phyloP scores from a whole-genome alignment of 805 yeast genomes.

The Saturnispora galanensis region DNA sequence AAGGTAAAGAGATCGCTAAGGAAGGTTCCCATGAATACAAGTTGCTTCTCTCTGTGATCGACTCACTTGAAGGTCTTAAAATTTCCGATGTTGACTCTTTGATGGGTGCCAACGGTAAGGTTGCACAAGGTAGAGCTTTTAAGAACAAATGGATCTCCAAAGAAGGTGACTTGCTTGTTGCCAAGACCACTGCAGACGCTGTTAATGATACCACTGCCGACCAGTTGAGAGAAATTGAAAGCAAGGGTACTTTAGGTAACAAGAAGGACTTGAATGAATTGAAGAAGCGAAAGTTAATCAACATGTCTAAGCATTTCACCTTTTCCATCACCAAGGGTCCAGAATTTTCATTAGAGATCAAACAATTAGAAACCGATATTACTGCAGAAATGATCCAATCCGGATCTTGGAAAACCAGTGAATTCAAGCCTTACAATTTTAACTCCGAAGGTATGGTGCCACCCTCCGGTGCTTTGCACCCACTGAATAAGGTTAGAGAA shows the following conservation, averaged over 20 bases:
- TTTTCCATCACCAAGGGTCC: conserved; percentile 71
- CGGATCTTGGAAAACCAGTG: conserved; percentile 72
- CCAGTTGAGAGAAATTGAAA: conserved; percentile 47
- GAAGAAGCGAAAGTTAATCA: conserved; percentile 85
- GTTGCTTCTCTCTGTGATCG: conserved; percentile 62
- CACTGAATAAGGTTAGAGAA: conserved; percentile 91
- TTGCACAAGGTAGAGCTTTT: conserved; percentile 97
- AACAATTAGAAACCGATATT: conserved; percentile 81
- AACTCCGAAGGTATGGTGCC: conserved; percentile 88
- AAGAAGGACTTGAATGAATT: conserved; percentile 66
- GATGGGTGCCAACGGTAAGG: conserved; percentile 74
- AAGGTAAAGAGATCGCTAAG: conserved; percentile 68
- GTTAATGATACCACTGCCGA: conserved; percentile 62
- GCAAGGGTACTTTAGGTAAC: conserved; percentile 47
- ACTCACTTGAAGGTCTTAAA: conserved; percentile 69
- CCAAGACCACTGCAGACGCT: conserved; percentile 39
- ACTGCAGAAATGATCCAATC: conserved; percentile 84
- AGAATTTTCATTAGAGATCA: conserved; percentile 73
- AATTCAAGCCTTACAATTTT: conserved; percentile 94
- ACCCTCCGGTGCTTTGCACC: conserved; percentile 88
- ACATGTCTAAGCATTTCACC: conserved; percentile 61
- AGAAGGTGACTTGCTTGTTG: conserved; percentile 68
- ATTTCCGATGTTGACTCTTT: conserved; percentile 63
- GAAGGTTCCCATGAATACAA: conserved; percentile 89
- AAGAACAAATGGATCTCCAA: conserved; percentile 94